A percentile compares a stretch with the other conserved stretches of the same genome.
Evolutionary conservation across 805 yeast species (phyloP).

Genomic region (Scheffersomyces coipomensis): DNA sequence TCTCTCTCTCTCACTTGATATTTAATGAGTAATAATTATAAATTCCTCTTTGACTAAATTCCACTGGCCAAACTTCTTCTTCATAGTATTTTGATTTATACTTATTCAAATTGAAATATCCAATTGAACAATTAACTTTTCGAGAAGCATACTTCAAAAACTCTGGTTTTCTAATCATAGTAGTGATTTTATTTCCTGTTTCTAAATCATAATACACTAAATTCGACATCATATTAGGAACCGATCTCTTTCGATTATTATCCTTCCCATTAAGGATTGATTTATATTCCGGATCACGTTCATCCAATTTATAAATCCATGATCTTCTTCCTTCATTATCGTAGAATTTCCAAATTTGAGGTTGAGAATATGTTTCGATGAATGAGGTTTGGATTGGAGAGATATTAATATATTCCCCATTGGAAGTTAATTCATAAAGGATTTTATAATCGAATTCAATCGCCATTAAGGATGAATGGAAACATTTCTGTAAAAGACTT

Average conservation of each 20-base stretch:
- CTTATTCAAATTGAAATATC: constrained; percentile 41
- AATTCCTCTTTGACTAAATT: constrained; percentile 51
- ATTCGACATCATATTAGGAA: constrained; percentile 21
- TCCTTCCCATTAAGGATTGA: constrained; percentile 19
- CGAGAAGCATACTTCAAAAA: constrained; percentile 53
- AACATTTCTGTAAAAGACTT: constrained; percentile 25
- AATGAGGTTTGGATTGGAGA: constrained; percentile 29
- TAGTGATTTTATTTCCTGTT: constrained; percentile 59
- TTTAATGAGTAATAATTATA: constrained; percentile 58
- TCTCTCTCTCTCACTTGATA: constrained; percentile 24
- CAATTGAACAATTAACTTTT: constrained; percentile 55
- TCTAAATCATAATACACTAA: constrained; percentile 59
- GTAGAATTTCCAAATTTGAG: constrained; percentile 48
- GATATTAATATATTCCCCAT: constrained; percentile 30
- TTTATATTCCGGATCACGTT: constrained; percentile 30
- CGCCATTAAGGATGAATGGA: constrained; percentile 43
- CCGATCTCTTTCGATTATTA: constrained; percentile 10
- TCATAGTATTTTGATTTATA: constrained; percentile 4
- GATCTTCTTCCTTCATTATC: constrained; percentile 75
- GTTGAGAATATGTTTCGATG: constrained; percentile 20
- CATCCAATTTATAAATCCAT: constrained; percentile 62
- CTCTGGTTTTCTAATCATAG: constrained; percentile 43
- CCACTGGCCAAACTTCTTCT: constrained; percentile 45
- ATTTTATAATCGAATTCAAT: constrained; percentile 65
- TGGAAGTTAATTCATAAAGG: constrained; percentile 46